These are phyloP conservation scores for Starmera amethionina DNA, from an alignment of 805 yeast species.

Conservation along the genomic window DNA sequence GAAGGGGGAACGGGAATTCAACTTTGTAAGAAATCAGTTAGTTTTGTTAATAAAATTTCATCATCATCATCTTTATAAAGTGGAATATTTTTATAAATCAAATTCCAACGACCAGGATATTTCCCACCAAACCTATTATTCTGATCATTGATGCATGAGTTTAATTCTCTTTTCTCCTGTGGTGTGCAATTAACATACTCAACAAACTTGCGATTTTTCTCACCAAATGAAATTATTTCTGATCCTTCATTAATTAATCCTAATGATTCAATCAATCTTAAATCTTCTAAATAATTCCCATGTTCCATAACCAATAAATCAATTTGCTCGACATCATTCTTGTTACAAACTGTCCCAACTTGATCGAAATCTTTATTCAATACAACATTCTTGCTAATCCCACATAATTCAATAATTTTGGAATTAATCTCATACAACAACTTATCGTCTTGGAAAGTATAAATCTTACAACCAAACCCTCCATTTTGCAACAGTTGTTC, in stretches of 20 bases:
- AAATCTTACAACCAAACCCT: constrained; percentile 1
- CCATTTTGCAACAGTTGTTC: too few species aligned
- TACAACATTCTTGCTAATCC: constrained; percentile 8
- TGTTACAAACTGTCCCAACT: constrained; percentile 3
- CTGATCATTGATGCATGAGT: constrained; percentile 13
- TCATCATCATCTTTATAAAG: constrained; percentile 5
- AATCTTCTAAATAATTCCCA: constrained; percentile 31
- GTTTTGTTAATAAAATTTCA: constrained; percentile 9
- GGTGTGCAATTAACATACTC: constrained; percentile 29
- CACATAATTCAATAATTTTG: constrained; percentile 11
- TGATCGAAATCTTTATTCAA: constrained; percentile 1
- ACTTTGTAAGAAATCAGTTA: constrained; percentile 9
- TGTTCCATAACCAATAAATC: constrained; percentile 34
- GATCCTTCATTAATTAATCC: constrained; percentile 31
- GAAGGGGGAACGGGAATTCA: too few species aligned
- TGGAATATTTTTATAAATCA: constrained; percentile 26
- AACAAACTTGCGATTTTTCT: constrained; percentile 23
- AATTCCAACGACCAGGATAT: constrained; percentile 30
- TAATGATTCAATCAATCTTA: constrained; percentile 30
- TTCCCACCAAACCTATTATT: constrained; percentile 21
- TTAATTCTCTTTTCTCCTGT: constrained; percentile 21
- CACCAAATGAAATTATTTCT: constrained; percentile 30
- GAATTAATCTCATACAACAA: constrained; percentile 3
- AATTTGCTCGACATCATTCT: constrained; percentile 16
- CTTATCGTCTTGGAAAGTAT: constrained; percentile 13